Conservation (phyloP, 352 stramenopile species). For the Phytophthora megakarya region DNA sequence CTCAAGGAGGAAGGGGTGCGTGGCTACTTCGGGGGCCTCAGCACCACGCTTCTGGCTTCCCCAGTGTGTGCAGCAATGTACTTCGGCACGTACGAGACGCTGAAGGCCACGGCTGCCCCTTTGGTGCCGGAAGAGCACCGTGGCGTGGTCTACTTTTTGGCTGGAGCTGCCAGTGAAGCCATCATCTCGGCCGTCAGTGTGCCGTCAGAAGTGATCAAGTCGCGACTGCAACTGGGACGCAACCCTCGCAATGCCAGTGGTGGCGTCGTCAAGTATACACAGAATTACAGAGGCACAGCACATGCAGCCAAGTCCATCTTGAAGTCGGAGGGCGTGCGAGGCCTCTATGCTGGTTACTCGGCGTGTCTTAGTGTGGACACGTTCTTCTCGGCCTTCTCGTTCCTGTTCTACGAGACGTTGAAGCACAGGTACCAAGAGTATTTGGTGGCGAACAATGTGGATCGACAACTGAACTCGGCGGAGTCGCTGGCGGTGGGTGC, state of each 20-base stretch:
- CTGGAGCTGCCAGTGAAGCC: conserved; percentile 66
- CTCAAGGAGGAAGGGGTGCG: conserved; percentile 73
- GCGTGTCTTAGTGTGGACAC: conserved; percentile 82
- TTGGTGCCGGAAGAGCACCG: conserved; percentile 53
- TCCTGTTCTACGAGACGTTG: conserved; percentile 84
- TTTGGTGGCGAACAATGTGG: conserved; percentile 32
- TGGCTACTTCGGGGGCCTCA: conserved; percentile 73
- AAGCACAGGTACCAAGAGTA: conserved; percentile 57
- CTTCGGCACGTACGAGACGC: conserved; percentile 80
- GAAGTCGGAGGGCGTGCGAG: conserved; percentile 59
- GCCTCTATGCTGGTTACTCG: conserved; percentile 77
- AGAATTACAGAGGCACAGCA: conserved; percentile 71
- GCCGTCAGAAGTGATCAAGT: conserved; percentile 86
- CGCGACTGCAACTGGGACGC: conserved; percentile 67
- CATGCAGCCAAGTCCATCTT: conserved; percentile 71
- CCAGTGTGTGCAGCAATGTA: conserved; percentile 76
- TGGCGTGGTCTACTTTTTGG: conserved; percentile 70
- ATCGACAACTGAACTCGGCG: conserved; percentile 48
- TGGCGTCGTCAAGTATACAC: conserved; percentile 66
- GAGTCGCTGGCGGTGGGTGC: conserved; percentile 68
- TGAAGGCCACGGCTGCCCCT: conserved; percentile 57
- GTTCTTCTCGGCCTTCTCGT: conserved; percentile 82
- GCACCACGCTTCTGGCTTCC: conserved; percentile 76
- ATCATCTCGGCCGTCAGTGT: conserved; percentile 76
- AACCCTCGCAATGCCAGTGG: conserved; percentile 76